Percentiles rank a stretch among this genome's conserved stretches.
phyloP scores from a whole-genome alignment of 371 early-diverging fungal genomes.

The Circinella umbellata region DNA sequence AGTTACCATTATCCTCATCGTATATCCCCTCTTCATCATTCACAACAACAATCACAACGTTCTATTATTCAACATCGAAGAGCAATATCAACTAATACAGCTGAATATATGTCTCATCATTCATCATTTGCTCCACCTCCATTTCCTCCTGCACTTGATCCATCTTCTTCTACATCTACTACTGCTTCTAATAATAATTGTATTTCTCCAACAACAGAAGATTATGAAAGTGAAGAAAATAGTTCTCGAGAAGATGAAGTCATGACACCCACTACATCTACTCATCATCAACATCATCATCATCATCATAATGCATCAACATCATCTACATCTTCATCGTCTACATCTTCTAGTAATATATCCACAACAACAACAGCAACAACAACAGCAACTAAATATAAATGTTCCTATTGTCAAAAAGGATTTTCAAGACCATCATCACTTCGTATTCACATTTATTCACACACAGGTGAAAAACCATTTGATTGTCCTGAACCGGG shows the following conservation, averaged over 20 bases:
- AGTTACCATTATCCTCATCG: background rate
- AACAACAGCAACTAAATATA: conserved; percentile 9
- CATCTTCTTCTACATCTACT: conserved; percentile 3
- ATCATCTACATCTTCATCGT: background rate
- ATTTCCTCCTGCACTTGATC: background rate
- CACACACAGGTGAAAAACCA: conserved; percentile 74
- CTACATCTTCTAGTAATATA: too few relatives aligned
- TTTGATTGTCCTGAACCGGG: conserved; percentile 55
- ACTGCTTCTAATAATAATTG: background rate
- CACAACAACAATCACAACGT: background rate
- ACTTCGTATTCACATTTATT: conserved; percentile 60
- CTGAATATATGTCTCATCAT: conserved; percentile 13
- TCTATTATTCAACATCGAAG: conserved; percentile 11
- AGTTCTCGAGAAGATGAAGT: conserved; percentile 6
- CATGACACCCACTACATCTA: background rate
- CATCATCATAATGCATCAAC: background rate
- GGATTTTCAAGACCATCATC: conserved; percentile 64
- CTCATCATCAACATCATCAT: background rate
- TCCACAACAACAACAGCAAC: background rate
- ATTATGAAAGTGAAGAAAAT: background rate
- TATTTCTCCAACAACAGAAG: background rate
- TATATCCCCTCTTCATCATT: background rate
- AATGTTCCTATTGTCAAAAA: conserved; percentile 61
- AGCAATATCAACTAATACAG: conserved; percentile 12
- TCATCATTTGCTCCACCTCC: background rate